A percentile compares a stretch with the other conserved stretches of the same genome.
Conservation (phyloP, 2,329 filamentous ascomycete genomes). For the Aspergillus ustus region DNA sequence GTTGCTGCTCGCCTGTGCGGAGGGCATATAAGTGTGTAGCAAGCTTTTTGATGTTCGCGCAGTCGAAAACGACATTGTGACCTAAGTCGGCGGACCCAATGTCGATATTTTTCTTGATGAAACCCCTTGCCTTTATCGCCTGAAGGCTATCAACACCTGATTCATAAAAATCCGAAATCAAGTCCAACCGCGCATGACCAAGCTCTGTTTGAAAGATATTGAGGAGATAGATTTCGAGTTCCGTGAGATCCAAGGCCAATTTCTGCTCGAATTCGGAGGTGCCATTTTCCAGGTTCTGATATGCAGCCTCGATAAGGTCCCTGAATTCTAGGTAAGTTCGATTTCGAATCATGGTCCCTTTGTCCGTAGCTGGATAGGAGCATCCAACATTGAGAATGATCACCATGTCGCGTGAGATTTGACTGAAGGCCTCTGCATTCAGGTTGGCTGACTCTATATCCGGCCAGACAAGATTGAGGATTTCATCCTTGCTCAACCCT, state of each 20-base stretch:
- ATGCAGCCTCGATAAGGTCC: conserved; percentile 53
- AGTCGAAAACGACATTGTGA: conserved; percentile 65
- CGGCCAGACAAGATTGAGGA: conserved; percentile 49
- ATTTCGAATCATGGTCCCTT: conserved; percentile 61
- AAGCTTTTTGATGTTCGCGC: conserved; percentile 55
- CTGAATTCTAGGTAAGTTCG: conserved; percentile 56
- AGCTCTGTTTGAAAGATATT: conserved; percentile 37
- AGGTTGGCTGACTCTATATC: conserved; percentile 43
- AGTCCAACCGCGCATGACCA: conserved; percentile 22
- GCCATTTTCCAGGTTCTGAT: conserved; percentile 50
- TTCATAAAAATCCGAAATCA: conserved; percentile 62
- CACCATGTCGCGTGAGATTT: conserved; percentile 50
- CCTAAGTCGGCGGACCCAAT: conserved; percentile 53
- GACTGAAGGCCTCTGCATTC: conserved; percentile 33
- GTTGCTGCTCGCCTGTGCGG: conserved; percentile 40
- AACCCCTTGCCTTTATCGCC: conserved; percentile 59
- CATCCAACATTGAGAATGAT: conserved; percentile 43
- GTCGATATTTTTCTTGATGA: conserved; percentile 58
- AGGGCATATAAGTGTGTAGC: conserved; percentile 52
- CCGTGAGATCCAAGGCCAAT: neutral
- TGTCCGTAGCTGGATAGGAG: conserved; percentile 59
- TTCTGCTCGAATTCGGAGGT: conserved; percentile 27
- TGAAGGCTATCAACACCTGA: conserved; percentile 64
- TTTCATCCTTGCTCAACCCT: conserved; percentile 48
- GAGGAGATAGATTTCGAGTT: conserved; percentile 48